Percentiles rank a stretch among this genome's conserved stretches.
Conservation (phyloP, 2,329 filamentous ascomycete species). For the Ustulina deusta region DNA sequence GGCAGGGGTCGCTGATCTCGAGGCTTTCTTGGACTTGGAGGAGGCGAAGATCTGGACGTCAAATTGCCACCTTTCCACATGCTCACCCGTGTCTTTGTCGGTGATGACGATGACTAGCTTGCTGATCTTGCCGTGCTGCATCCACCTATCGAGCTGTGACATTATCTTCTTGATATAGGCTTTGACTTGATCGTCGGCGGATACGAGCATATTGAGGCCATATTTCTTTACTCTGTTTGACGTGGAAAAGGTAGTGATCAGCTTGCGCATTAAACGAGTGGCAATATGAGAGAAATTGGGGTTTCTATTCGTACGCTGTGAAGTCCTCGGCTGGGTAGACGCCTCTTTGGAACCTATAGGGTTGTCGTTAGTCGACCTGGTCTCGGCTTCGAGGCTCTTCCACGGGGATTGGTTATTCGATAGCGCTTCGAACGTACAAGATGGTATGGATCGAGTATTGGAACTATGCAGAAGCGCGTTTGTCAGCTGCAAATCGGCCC, state of each 20-base stretch:
- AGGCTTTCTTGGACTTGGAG: constrained; percentile 63
- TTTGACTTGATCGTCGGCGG: constrained; percentile 96
- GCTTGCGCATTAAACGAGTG: not conserved
- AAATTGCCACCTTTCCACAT: constrained; percentile 98
- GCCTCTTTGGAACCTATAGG: constrained; percentile 81
- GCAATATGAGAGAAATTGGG: not conserved
- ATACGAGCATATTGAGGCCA: constrained; percentile 98
- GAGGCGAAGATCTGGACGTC: constrained; percentile 71
- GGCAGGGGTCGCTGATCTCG: constrained; percentile 58
- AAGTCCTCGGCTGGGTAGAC: constrained; percentile 97
- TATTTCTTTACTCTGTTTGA: constrained; percentile 86
- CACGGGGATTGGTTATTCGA: not conserved
- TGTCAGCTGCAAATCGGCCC: constrained; percentile 30
- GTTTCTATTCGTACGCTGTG: constrained; percentile 72
- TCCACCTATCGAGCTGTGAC: constrained; percentile 97
- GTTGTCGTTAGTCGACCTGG: not conserved
- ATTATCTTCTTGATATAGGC: constrained; percentile 99
- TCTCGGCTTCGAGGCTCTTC: not conserved
- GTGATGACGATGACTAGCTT: constrained; percentile 98
- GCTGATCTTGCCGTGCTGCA: constrained; percentile 95
- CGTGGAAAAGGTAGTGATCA: not conserved
- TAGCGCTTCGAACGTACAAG: constrained; percentile 66
- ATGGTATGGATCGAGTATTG: constrained; percentile 99
- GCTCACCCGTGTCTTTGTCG: constrained; percentile 95
- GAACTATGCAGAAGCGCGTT: constrained; percentile 66